phyloP scores from a whole-genome alignment of 345 rosid genomes.

The Turnera subulata region DNA sequence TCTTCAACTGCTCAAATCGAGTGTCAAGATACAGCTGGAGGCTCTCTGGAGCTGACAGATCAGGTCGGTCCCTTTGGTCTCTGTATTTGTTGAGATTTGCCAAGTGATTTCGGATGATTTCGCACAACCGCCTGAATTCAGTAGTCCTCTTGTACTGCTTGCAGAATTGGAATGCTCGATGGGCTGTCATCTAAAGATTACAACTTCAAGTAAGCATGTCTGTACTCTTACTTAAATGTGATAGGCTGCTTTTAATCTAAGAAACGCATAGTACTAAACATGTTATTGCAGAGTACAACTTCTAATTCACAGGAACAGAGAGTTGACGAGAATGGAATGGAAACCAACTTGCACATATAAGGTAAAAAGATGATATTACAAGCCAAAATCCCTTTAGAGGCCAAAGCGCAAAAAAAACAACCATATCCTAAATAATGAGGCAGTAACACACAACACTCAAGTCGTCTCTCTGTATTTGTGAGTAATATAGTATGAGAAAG shows the following conservation, averaged over 20 bases:
- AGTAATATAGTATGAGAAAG: too few relatives aligned
- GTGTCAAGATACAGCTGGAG: constrained; percentile 91
- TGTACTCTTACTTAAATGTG: not conserved
- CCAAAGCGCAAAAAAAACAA: too few relatives aligned
- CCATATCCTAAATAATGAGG: too few relatives aligned
- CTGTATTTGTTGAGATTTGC: constrained; percentile 90
- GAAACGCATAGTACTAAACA: too few relatives aligned
- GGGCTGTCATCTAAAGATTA: constrained; percentile 92
- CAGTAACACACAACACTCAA: too few relatives aligned
- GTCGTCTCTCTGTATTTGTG: too few relatives aligned
- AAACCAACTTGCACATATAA: too few relatives aligned
- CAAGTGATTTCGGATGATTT: constrained; percentile 91
- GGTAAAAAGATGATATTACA: too few relatives aligned
- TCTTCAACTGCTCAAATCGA: constrained; percentile 93
- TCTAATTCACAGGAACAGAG: too few relatives aligned
- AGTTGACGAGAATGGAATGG: too few relatives aligned
- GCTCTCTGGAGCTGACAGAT: constrained; percentile 89
- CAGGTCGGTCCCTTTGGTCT: constrained; percentile 99
- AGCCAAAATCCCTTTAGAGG: too few relatives aligned
- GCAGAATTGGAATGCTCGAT: constrained; percentile 95
- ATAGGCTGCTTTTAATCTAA: not conserved
- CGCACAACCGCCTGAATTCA: constrained; percentile 92
- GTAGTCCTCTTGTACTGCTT: constrained; percentile 94
- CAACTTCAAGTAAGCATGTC: constrained; percentile 6
- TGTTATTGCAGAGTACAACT: not conserved